Evolutionary conservation across 2,329 filamentous ascomycete genomes (phyloP).

Genomic region (Paecilomyces niveus): DNA sequence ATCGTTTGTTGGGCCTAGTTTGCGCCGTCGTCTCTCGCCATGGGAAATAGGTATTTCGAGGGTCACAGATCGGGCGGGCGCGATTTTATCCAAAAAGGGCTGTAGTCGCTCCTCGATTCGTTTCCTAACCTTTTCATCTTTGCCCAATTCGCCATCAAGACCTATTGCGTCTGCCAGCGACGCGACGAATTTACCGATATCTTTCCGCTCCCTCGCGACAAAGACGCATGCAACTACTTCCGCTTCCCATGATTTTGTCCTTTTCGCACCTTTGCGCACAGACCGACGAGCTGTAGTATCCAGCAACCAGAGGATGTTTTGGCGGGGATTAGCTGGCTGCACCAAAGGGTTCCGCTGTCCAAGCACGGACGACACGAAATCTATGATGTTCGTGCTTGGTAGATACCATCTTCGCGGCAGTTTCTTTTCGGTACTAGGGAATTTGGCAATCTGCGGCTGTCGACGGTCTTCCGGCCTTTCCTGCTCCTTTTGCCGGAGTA

Average conservation of each 20-base stretch:
- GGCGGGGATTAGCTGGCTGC: constrained; percentile 51
- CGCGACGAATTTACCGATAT: constrained; percentile 62
- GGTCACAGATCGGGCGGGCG: constrained; percentile 62
- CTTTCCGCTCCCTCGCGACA: constrained; percentile 60
- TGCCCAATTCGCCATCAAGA: constrained; percentile 49
- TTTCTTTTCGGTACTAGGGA: neutral
- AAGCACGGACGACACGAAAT: constrained; percentile 25
- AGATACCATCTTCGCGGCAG: neutral
- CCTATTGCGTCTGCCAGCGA: constrained; percentile 63
- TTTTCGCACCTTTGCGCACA: constrained; percentile 25
- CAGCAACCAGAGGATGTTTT: constrained; percentile 77
- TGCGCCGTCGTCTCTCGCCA: constrained; percentile 34
- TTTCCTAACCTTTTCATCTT: constrained; percentile 49
- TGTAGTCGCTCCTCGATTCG: constrained; percentile 51
- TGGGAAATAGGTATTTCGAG: constrained; percentile 53
- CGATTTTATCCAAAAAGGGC: constrained; percentile 71
- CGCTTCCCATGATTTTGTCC: constrained; percentile 58
- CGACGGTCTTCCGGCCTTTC: constrained; percentile 1
- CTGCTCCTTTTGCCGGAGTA: constrained; percentile 5
- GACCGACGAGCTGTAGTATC: constrained; percentile 77
- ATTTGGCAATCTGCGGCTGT: neutral
- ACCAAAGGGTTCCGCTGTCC: constrained; percentile 50
- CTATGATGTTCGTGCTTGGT: constrained; percentile 5
- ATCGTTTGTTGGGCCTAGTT: constrained; percentile 61
- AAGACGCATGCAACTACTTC: constrained; percentile 83